Conservation (phyloP, 768 basidiomycete genomes). For the Agrocybe chaxingu region DNA sequence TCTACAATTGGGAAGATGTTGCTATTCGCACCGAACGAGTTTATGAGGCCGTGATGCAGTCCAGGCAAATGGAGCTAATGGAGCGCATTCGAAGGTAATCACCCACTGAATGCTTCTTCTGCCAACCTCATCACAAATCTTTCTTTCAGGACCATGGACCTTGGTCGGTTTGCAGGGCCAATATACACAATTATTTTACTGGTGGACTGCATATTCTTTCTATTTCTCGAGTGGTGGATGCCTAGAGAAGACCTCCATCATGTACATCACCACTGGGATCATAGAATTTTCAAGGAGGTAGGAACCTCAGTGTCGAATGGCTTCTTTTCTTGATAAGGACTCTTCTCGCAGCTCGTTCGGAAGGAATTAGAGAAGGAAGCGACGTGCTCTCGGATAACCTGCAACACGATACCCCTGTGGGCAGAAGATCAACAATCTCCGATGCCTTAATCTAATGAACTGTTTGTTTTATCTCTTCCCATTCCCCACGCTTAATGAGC, state of each 20-base stretch:
- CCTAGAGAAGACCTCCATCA: slow-evolving; percentile 77
- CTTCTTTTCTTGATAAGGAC: too few species aligned
- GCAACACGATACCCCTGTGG: too few species aligned
- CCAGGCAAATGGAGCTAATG: slow-evolving; percentile 66
- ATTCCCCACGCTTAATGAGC: too few species aligned
- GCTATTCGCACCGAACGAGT: slow-evolving; percentile 80
- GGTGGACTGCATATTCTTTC: slow-evolving; percentile 86
- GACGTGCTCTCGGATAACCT: too few species aligned
- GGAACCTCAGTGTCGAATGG: neutral
- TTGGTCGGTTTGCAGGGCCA: slow-evolving; percentile 79
- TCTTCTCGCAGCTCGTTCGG: too few species aligned
- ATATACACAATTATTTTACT: slow-evolving; percentile 88
- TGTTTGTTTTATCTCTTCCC: too few species aligned
- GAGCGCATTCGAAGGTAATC: slow-evolving; percentile 66
- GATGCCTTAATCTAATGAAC: too few species aligned
- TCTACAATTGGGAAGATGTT: slow-evolving; percentile 88
- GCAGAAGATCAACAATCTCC: too few species aligned
- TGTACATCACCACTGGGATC: slow-evolving; percentile 65
- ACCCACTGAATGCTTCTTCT: neutral
- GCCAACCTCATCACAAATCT: neutral
- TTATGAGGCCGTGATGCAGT: slow-evolving; percentile 64
- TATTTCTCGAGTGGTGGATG: slow-evolving; percentile 79
- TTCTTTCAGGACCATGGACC: slow-evolving; percentile 59
- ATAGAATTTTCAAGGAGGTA: slow-evolving; percentile 34
- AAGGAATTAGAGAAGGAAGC: too few species aligned